phyloP scores from a whole-genome alignment of 148 eudicot species.

The Polygonum aviculare region DNA sequence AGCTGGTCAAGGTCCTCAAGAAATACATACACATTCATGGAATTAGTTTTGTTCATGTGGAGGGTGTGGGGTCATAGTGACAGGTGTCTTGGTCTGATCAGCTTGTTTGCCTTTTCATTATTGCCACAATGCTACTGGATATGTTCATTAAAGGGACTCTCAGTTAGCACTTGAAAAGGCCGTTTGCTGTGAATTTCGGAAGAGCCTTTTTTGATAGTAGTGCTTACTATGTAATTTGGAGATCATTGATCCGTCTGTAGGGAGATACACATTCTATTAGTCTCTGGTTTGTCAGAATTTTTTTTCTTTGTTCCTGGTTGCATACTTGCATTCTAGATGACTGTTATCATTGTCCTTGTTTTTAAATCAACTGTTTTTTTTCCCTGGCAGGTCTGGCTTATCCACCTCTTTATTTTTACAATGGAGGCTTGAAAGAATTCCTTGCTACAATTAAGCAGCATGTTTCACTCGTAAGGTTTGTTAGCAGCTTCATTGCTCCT shows the following conservation, averaged over 20 bases:
- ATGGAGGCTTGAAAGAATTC: conserved; percentile 91
- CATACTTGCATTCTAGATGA: background rate
- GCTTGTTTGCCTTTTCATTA: background rate
- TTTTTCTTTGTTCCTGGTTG: background rate
- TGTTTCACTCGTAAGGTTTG: conserved; percentile 66
- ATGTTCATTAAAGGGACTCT: background rate
- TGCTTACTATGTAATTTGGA: background rate
- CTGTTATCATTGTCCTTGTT: background rate
- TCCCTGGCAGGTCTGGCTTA: conserved; percentile 73
- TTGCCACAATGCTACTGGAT: background rate
- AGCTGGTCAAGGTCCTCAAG: background rate
- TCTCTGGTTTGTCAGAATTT: background rate
- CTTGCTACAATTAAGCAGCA: conserved; percentile 82
- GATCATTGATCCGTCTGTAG: background rate
- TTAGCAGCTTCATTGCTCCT: conserved; percentile 1
- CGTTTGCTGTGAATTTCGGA: background rate
- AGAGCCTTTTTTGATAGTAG: background rate
- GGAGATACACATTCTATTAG: background rate
- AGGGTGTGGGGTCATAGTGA: background rate
- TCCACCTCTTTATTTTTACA: conserved; percentile 92
- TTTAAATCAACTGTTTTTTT: background rate
- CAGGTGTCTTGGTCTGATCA: background rate
- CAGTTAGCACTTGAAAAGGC: background rate
- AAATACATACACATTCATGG: background rate
- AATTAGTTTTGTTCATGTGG: background rate